These are phyloP conservation scores for Beauveria varroae DNA, from an alignment of 2,329 filamentous ascomycete species.

Conservation along the genomic window DNA sequence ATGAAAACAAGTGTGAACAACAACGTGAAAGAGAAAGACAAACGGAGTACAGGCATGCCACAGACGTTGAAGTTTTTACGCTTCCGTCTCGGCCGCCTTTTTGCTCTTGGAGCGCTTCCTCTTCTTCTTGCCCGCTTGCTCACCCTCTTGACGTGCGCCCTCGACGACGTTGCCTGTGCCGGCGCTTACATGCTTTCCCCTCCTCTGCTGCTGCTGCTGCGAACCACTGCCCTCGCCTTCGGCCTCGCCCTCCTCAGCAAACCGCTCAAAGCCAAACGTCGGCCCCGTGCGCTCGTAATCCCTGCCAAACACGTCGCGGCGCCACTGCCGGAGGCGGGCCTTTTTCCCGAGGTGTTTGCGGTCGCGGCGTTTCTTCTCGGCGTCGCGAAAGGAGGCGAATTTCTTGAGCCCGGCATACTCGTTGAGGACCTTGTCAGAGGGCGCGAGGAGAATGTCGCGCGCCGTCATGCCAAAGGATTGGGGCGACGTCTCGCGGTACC, in stretches of 20 bases:
- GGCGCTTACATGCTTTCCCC: slow-evolving; percentile 16
- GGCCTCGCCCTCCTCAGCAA: slow-evolving; percentile 19
- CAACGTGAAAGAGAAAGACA: background rate
- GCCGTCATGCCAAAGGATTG: slow-evolving; percentile 83
- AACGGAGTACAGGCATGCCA: background rate
- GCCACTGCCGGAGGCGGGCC: slow-evolving; percentile 81
- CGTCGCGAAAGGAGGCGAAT: slow-evolving; percentile 79
- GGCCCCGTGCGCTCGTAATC: slow-evolving; percentile 51
- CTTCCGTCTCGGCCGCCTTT: slow-evolving; percentile 28
- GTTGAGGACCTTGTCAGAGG: slow-evolving; percentile 79
- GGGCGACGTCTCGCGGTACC: slow-evolving; percentile 90
- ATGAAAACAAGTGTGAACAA: background rate
- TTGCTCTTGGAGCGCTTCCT: slow-evolving; percentile 44
- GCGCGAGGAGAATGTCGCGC: slow-evolving; percentile 81
- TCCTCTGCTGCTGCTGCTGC: slow-evolving; percentile 12
- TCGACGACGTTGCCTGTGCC: slow-evolving; percentile 16
- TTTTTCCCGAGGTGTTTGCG: slow-evolving; percentile 89
- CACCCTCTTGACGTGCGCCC: background rate
- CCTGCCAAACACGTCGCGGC: slow-evolving; percentile 53
- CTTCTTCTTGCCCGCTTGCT: slow-evolving; percentile 27
- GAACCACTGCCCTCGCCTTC: background rate
- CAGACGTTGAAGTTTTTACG: slow-evolving; percentile 11
- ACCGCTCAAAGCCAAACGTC: slow-evolving; percentile 47
- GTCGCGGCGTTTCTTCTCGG: slow-evolving; percentile 82
- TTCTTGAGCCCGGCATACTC: slow-evolving; percentile 92